A percentile compares a stretch with the other conserved stretches of the same genome.
phyloP scores from a whole-genome alignment of 345 rosid genomes.

The Limnanthes douglasii region DNA sequence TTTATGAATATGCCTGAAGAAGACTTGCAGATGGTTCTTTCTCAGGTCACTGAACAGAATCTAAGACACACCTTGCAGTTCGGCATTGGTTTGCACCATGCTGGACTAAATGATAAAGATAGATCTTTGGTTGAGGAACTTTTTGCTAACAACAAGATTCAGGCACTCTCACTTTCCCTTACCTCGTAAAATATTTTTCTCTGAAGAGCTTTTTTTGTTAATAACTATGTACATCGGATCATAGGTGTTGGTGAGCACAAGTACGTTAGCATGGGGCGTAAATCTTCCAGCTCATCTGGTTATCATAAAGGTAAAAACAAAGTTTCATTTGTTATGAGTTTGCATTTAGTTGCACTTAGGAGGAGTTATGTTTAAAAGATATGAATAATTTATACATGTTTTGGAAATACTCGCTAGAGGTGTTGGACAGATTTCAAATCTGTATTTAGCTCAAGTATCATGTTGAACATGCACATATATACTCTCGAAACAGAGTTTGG shows the following conservation, averaged over 20 bases:
- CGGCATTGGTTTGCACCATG: conserved; percentile 96
- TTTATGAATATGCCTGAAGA: conserved; percentile 80
- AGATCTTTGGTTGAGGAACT: conserved; percentile 93
- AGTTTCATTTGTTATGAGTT: conserved; percentile 5
- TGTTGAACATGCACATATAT: too few species aligned
- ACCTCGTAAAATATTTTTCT: too few species aligned
- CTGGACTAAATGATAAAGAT: conserved; percentile 91
- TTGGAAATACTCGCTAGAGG: too few species aligned
- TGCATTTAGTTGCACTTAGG: conserved; percentile 1
- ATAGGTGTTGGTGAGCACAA: conserved; percentile 96
- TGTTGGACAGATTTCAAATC: too few species aligned
- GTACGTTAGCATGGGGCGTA: conserved; percentile 98
- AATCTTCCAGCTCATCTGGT: conserved; percentile 97
- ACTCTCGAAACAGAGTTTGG: too few species aligned
- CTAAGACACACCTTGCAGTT: conserved; percentile 91
- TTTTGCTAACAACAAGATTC: conserved; percentile 90
- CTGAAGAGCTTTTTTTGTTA: too few species aligned
- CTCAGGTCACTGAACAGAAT: conserved; percentile 86
- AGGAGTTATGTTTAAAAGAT: neutral
- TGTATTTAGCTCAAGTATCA: too few species aligned
- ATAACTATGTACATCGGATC: too few species aligned
- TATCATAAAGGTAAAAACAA: conserved; percentile 63
- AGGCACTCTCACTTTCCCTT: conserved; percentile 29
- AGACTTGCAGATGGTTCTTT: conserved; percentile 86
- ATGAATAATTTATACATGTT: too few species aligned